Percentiles rank a stretch among this genome's conserved stretches.
phyloP scores from a whole-genome alignment of 345 rosid species.

The Rhodamnia argentea region DNA sequence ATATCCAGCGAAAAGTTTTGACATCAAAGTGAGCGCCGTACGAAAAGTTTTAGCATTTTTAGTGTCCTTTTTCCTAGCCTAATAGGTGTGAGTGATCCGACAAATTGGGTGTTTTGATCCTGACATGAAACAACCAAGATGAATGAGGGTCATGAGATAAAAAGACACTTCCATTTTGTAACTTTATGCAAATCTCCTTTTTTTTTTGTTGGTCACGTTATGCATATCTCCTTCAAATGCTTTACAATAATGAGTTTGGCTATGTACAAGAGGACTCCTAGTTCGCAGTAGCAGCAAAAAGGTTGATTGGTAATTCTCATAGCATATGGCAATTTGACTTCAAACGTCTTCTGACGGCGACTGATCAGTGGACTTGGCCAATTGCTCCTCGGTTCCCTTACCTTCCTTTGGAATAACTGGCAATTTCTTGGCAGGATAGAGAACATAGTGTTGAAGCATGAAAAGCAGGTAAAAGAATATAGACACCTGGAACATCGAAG shows the following conservation, averaged over 20 bases:
- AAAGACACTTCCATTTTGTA: not conserved
- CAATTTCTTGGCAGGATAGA: conserved; percentile 46
- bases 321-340: not conserved
- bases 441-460: conserved; percentile 77
- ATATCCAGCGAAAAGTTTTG: too few relatives aligned
- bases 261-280: not conserved
- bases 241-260: not conserved
- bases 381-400: conserved; percentile 39
- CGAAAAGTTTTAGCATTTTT: too few relatives aligned
- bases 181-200: not conserved
- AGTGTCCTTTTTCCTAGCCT: too few relatives aligned
- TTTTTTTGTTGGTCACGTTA: too few relatives aligned
- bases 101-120: not conserved
- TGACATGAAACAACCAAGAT: not conserved
- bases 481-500: conserved; percentile 40
- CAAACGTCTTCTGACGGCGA: conserved; percentile 1
- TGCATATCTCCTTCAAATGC: not conserved
- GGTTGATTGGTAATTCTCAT: not conserved
- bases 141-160: not conserved
- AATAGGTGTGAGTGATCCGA: not conserved
- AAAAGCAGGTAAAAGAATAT: conserved; percentile 70
- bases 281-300: not conserved
- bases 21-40: too few relatives aligned
- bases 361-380: conserved; percentile 23
- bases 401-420: conserved; percentile 9